Conservation (phyloP, 2,329 filamentous ascomycete genomes). For the Neoascochyta sp. region DNA sequence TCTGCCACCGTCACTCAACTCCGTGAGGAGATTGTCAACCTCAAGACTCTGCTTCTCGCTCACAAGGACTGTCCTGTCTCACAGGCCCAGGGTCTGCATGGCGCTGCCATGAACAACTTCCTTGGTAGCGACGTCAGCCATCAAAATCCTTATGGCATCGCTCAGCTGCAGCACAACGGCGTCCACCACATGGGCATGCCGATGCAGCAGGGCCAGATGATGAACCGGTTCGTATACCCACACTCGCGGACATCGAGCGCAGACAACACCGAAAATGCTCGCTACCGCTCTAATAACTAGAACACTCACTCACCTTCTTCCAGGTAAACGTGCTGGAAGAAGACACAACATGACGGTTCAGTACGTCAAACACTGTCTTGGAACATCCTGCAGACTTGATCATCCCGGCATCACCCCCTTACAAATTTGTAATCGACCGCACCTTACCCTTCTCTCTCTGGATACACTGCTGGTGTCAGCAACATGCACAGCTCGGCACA, state of each 20-base stretch:
- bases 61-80: conserved; percentile 96
- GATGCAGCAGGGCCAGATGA: conserved; percentile 38
- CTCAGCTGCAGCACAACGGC: conserved; percentile 41
- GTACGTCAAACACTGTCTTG: no score
- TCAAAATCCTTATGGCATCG: conserved; percentile 50
- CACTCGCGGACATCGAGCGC: conserved; percentile 17
- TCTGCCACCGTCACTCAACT: conserved; percentile 78
- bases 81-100: conserved; percentile 71
- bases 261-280: conserved; percentile 27
- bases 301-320: conserved; percentile 26
- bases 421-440: conserved; percentile 29
- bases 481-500: conserved; percentile 32
- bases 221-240: conserved; percentile 38
- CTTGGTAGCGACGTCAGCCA: conserved; percentile 45
- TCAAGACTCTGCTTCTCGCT: conserved; percentile 87
- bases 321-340: conserved; percentile 26
- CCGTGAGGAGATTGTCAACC: conserved; percentile 87
- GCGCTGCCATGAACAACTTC: conserved; percentile 50
- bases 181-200: conserved; percentile 41
- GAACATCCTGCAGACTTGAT: no score
- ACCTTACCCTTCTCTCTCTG: conserved; percentile 21
- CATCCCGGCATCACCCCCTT: conserved; percentile 11
- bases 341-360: conserved; percentile 4
- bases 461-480: no score
- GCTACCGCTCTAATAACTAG: conserved; percentile 22